A percentile compares a stretch with the other conserved stretches of the same genome.
These are phyloP conservation scores for Glaciozyma antarctica DNA, from an alignment of 768 basidiomycete genomes.

Conservation along the genomic window DNA sequence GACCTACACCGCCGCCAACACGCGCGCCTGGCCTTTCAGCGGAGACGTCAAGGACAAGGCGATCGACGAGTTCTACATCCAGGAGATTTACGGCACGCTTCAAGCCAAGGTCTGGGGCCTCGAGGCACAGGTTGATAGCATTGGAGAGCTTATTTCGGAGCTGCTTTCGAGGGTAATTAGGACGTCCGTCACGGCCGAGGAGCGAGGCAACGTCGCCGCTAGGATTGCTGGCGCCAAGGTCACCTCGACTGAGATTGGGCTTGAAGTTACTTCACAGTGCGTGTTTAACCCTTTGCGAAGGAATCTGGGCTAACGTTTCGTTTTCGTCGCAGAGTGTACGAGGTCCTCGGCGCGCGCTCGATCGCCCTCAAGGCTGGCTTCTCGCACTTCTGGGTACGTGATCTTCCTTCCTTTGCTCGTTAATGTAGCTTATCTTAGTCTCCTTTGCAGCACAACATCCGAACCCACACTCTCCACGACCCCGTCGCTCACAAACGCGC, in stretches of 20 bases:
- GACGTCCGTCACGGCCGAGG: background rate
- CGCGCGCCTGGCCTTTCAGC: slow-evolving; percentile 6
- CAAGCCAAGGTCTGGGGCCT: slow-evolving; percentile 11
- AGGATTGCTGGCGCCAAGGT: slow-evolving; percentile 7
- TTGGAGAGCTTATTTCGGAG: background rate
- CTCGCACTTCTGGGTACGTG: slow-evolving; percentile 1
- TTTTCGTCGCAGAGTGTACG: slow-evolving; percentile 6
- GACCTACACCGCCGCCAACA: slow-evolving; percentile 1
- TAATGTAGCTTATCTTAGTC: no score
- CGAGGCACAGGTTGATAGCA: slow-evolving; percentile 8
- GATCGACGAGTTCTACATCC: slow-evolving; percentile 13
- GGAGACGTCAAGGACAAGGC: slow-evolving; percentile 1
- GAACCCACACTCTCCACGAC: slow-evolving; percentile 17
- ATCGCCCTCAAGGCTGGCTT: slow-evolving; percentile 10
- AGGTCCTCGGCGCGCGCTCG: slow-evolving; percentile 7
- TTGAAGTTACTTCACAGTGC: slow-evolving; percentile 7
- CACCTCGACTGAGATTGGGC: slow-evolving; percentile 4
- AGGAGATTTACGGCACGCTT: slow-evolving; percentile 12
- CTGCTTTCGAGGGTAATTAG: background rate
- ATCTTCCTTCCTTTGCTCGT: no score
- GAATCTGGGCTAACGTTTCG: background rate
- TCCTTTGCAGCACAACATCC: background rate
- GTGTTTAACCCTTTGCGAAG: background rate
- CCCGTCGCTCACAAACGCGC: slow-evolving; percentile 10
- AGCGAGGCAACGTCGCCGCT: slow-evolving; percentile 8